Base-by-base conservation (phyloP, 2,329 filamentous ascomycete species). In the Aspergillus cejpii region DNA sequence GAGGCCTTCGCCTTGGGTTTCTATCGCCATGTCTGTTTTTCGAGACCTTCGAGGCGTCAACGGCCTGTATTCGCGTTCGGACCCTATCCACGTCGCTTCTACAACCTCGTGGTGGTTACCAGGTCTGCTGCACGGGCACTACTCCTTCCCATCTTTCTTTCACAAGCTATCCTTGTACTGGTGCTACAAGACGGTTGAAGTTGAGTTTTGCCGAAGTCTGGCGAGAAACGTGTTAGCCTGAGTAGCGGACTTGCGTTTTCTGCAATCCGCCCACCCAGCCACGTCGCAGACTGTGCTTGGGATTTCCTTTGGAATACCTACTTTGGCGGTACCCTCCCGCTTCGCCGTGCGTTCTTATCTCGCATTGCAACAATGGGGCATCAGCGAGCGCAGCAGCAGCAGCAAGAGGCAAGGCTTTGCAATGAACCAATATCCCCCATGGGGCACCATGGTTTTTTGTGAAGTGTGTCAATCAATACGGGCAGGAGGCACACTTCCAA, bases 1-100 rank as follows among this genome's bases (percentile, higher is more conserved):
- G 77, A 84, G 83, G 83, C 80, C 73, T 65, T 73, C 67, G 71
- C 81, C 75, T 78, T 77, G 80, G 81, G 80, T 77, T 83, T 81
- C 78, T 73, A 78, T 84, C 81, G 81, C 79, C 80, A 74, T 73
- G 66, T 74, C 67, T 61, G 54, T 61, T 68, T 50, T 63, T 69
- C 64, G 58, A 65, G 59, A 63, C 60, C 58, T 55, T 59, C 52
- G 65, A 61, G 62, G 61, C 62, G 62, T 61, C 60, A 63, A 59
- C 61, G 61, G 58, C 56, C 59, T 58, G 57, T 51, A 59, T 57
- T 56, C 56, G 58, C 55, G 47, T 56, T 59, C 50, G 57, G 57
- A 59, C 51, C 45, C 41, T 47, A 47, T 45, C 53, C 52, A 55
- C 50, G 46, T 54, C 50, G 48, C 53, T 51, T 44, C 47, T 45